These are phyloP conservation scores for Darksidea phi DNA, from an alignment of 495 filamentous ascomycete species.

Conservation along the genomic window DNA sequence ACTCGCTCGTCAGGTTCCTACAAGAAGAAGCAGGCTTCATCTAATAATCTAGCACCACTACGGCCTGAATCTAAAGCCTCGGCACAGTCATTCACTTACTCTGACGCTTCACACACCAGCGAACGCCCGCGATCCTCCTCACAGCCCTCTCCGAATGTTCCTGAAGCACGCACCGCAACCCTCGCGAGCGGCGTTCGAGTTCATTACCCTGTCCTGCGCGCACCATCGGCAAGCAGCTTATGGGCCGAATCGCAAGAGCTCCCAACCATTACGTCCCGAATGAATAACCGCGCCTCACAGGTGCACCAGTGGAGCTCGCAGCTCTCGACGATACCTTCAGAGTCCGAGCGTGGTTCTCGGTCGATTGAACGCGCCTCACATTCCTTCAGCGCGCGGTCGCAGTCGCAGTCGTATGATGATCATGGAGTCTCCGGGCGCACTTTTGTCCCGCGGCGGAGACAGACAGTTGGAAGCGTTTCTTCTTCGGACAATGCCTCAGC, in stretches of 20 bases:
- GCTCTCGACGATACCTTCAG: constrained; percentile 45
- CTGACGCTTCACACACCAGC: constrained; percentile 20
- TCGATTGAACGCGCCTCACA: constrained; percentile 32
- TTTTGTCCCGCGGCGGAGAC: constrained; percentile 16
- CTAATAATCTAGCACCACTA: constrained; percentile 26
- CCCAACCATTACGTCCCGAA: constrained; percentile 38
- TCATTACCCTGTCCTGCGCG: constrained; percentile 38
- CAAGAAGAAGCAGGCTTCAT: constrained; percentile 34
- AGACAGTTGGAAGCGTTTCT: constrained; percentile 30
- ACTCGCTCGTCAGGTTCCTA: constrained; percentile 27
- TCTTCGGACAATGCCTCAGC: constrained; percentile 30
- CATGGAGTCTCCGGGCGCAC: constrained; percentile 12
- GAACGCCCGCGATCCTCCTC: constrained; percentile 34
- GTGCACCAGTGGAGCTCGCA: constrained; percentile 40
- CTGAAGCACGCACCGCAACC: constrained; percentile 34
- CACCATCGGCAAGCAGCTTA: constrained; percentile 37
- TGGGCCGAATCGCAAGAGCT: constrained; percentile 35
- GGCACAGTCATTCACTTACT: constrained; percentile 34
- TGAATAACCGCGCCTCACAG: constrained; percentile 34
- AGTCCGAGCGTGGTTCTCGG: constrained; percentile 37
- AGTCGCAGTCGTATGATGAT: constrained; percentile 12
- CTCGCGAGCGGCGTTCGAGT: constrained; percentile 38
- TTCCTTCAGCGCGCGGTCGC: constrained; percentile 16
- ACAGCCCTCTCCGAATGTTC: constrained; percentile 25
- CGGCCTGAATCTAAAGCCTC: constrained; percentile 22